Percentiles rank a stretch among this genome's conserved stretches.
phyloP scores from a whole-genome alignment of 1,284 basidiomycete species.

The Agaricales sp. region DNA sequence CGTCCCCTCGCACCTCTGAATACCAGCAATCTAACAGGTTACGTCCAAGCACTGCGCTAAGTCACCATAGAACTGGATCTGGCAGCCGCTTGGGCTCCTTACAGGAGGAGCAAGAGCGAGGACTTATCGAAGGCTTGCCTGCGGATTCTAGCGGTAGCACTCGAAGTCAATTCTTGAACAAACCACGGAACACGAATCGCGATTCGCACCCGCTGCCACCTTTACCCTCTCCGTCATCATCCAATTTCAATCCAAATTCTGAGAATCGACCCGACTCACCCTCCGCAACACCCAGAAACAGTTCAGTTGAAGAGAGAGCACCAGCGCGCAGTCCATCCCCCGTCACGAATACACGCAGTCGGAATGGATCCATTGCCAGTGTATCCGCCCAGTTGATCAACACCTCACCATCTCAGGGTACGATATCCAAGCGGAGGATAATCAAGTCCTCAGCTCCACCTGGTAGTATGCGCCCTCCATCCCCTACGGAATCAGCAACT shows the following conservation, averaged over 20 bases:
- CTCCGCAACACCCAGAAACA: neutral
- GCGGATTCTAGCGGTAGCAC: neutral
- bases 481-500: neutral
- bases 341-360: neutral
- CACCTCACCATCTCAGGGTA: neutral
- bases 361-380: neutral
- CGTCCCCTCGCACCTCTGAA: conserved; percentile 17
- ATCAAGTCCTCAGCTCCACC: neutral
- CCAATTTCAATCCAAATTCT: too few species aligned
- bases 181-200: too few species aligned
- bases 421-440: neutral
- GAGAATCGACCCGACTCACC: neutral
- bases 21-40: conserved; percentile 12
- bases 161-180: conserved; percentile 20
- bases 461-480: neutral
- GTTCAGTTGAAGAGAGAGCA: neutral
- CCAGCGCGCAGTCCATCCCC: neutral
- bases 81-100: conserved; percentile 46
- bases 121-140: conserved; percentile 10
- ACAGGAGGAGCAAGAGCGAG: conserved; percentile 42
- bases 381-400: neutral
- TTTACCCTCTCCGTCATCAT: neutral
- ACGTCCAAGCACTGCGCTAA: conserved; percentile 14
- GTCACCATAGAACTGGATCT: conserved; percentile 47
- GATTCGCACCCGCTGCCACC: neutral